Conservation (phyloP, 2,329 filamentous ascomycete species). For the Exophiala xenobiotica region DNA sequence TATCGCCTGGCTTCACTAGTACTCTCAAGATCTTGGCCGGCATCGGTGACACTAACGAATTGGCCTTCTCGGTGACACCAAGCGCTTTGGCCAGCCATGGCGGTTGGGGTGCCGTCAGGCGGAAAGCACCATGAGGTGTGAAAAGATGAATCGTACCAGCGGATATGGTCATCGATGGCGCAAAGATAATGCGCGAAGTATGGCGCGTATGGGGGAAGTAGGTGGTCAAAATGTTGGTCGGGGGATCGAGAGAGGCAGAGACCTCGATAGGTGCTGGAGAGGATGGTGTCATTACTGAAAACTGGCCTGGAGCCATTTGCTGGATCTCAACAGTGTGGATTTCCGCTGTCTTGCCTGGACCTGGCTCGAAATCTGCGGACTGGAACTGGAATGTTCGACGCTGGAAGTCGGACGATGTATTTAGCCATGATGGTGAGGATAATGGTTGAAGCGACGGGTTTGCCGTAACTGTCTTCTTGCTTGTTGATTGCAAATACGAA, state of each 20-base stretch:
- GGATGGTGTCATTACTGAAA: constrained; percentile 50
- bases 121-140: constrained; percentile 62
- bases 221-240: constrained; percentile 59
- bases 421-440: constrained; percentile 26
- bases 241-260: constrained; percentile 48
- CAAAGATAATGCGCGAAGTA: constrained; percentile 69
- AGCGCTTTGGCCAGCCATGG: constrained; percentile 85
- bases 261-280: constrained; percentile 42
- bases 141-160: constrained; percentile 67
- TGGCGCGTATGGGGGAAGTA: constrained; percentile 82
- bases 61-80: constrained; percentile 74
- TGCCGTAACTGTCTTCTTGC: not conserved
- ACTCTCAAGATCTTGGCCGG: constrained; percentile 94
- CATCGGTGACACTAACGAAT: constrained; percentile 90
- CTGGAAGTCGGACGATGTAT: constrained; percentile 27
- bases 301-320: constrained; percentile 49
- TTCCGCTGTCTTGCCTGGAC: constrained; percentile 24
- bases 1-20: constrained; percentile 77
- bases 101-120: constrained; percentile 58
- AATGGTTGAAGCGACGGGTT: not conserved
- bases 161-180: constrained; percentile 23
- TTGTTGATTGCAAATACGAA: constrained; percentile 50
- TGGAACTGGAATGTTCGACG: constrained; percentile 30
- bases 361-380: constrained; percentile 23
- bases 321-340: constrained; percentile 47